Evolutionary conservation across 2,329 filamentous ascomycete species (phyloP).

Genomic region (Talaromyces sp.): DNA sequence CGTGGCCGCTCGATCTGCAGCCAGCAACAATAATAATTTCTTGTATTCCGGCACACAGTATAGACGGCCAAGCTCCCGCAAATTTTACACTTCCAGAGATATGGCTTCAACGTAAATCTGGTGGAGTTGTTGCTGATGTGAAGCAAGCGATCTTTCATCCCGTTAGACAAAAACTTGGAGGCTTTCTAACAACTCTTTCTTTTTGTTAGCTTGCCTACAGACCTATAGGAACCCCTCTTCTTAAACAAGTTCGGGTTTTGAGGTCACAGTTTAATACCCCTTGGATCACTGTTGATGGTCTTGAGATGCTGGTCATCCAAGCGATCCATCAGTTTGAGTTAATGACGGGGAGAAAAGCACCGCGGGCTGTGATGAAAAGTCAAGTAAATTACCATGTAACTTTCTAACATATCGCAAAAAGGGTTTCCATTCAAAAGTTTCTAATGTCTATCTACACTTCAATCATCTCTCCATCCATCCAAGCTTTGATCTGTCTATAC

Average conservation of each 20-base stretch:
- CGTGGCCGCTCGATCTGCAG: slow-evolving; percentile 62
- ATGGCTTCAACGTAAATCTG: slow-evolving; percentile 69
- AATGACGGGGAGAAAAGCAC: slow-evolving; percentile 7
- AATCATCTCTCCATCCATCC: too few relatives aligned
- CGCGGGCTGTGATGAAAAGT: slow-evolving; percentile 3
- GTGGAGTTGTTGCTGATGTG: slow-evolving; percentile 69
- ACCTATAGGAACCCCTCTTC: slow-evolving; percentile 2
- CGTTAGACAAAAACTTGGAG: background rate
- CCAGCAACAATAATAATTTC: slow-evolving; percentile 70
- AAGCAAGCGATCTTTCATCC: slow-evolving; percentile 3
- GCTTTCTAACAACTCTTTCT: background rate
- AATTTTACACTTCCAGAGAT: slow-evolving; percentile 64
- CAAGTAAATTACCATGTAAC: background rate
- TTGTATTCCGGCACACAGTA: slow-evolving; percentile 67
- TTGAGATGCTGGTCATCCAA: slow-evolving; percentile 4
- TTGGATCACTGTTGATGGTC: slow-evolving; percentile 5
- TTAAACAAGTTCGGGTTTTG: slow-evolving; percentile 1
- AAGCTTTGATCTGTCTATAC: too few relatives aligned
- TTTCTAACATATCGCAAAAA: too few relatives aligned
- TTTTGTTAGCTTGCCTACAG: slow-evolving; percentile 4
- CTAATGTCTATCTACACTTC: too few relatives aligned
- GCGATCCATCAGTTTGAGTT: slow-evolving; percentile 7
- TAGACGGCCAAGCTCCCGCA: slow-evolving; percentile 60
- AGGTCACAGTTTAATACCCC: background rate
- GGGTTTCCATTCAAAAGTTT: too few relatives aligned